Evolutionary conservation across 768 basidiomycete species (phyloP).

Genomic region (Sporobolomyces pararoseus): DNA sequence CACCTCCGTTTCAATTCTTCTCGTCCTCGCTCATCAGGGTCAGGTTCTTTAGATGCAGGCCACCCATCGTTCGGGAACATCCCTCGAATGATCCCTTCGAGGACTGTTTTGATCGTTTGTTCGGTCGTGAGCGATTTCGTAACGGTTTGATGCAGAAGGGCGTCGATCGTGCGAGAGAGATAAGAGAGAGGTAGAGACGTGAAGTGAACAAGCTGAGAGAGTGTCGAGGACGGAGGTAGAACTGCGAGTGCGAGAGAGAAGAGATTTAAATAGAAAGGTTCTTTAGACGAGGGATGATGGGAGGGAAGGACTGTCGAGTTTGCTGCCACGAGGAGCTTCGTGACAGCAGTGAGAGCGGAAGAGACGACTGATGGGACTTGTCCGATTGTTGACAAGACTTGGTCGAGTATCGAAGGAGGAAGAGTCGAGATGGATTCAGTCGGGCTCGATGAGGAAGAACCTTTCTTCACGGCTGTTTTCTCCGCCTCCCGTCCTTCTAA

Average conservation of each 20-base stretch:
- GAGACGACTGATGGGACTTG: constrained; percentile 51
- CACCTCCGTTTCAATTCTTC: constrained; percentile 55
- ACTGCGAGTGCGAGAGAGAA: constrained; percentile 15
- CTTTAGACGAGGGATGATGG: constrained; percentile 58
- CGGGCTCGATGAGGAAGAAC: too few relatives aligned
- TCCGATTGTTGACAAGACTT: background rate
- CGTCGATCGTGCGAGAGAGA: constrained; percentile 58
- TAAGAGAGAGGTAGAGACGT: constrained; percentile 55
- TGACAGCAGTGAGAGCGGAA: constrained; percentile 62
- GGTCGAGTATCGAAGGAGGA: constrained; percentile 5
- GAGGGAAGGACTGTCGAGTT: constrained; percentile 62
- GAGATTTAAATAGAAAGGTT: constrained; percentile 4
- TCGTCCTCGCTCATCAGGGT: constrained; percentile 76
- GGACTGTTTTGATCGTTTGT: constrained; percentile 56
- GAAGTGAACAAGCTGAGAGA: constrained; percentile 51
- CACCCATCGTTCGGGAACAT: constrained; percentile 77
- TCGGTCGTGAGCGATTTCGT: constrained; percentile 58
- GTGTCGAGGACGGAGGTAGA: constrained; percentile 56
- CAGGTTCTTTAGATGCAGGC: constrained; percentile 66
- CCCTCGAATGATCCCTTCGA: constrained; percentile 61
- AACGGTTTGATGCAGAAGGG: constrained; percentile 68
- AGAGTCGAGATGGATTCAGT: too few relatives aligned
- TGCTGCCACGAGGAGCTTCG: constrained; percentile 60
- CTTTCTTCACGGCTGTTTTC: constrained; percentile 1
- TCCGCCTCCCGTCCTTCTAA: constrained; percentile 50